Evolutionary conservation across 2,329 filamentous ascomycete species (phyloP).

Genomic region (Pseudopyricularia cyperi): DNA sequence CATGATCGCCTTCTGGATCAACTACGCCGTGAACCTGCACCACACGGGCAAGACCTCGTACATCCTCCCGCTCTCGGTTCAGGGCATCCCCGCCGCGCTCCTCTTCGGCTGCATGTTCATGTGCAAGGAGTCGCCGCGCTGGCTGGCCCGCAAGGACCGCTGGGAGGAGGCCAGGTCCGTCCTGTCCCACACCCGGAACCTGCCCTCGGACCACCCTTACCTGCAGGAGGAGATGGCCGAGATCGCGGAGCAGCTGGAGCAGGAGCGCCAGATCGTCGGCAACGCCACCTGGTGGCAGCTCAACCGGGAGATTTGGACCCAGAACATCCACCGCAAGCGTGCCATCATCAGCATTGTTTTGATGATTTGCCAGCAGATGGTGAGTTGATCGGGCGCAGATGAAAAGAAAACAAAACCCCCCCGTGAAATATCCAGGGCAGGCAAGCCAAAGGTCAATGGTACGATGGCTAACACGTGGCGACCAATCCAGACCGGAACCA

Average conservation of each 20-base stretch:
- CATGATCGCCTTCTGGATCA: slow-evolving; percentile 40
- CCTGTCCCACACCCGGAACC: slow-evolving; percentile 31
- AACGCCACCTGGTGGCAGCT: slow-evolving; percentile 12
- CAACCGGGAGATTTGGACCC: slow-evolving; percentile 16
- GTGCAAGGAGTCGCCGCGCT: slow-evolving; percentile 53
- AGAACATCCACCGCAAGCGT: slow-evolving; percentile 30
- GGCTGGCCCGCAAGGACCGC: slow-evolving; percentile 54
- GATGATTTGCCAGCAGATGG: slow-evolving; percentile 41
- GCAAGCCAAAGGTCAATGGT: no score
- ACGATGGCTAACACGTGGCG: neutral
- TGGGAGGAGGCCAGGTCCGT: slow-evolving; percentile 51
- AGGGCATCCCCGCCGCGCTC: slow-evolving; percentile 40
- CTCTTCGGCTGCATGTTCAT: slow-evolving; percentile 41
- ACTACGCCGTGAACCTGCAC: slow-evolving; percentile 33
- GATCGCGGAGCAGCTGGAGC: slow-evolving; percentile 14
- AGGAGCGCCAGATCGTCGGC: slow-evolving; percentile 13
- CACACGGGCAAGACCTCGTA: slow-evolving; percentile 1
- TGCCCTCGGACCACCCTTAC: slow-evolving; percentile 22
- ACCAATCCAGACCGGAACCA: slow-evolving; percentile 28
- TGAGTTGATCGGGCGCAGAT: no score
- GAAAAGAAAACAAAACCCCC: no score
- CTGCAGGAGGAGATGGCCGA: slow-evolving; percentile 19
- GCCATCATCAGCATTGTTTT: slow-evolving; percentile 32
- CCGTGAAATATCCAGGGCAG: no score
- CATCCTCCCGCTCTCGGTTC: slow-evolving; percentile 43